Conservation (phyloP, 2,329 filamentous ascomycete species). For the Magnaporthiopsis incrustans region DNA sequence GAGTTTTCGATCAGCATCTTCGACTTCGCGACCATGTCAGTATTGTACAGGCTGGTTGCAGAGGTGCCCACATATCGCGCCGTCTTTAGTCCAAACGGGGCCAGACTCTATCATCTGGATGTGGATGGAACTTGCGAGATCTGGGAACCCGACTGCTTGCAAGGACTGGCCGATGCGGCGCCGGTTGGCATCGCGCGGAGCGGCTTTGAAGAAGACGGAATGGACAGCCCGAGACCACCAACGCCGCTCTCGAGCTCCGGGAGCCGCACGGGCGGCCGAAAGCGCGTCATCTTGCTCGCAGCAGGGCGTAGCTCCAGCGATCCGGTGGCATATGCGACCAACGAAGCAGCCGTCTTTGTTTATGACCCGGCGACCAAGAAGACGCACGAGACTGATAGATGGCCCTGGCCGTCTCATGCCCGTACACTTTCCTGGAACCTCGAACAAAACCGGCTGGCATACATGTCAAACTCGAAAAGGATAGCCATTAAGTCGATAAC, state of each 20-base stretch:
- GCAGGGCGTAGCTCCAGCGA: background rate
- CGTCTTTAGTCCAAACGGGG: conserved; percentile 15
- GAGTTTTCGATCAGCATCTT: background rate
- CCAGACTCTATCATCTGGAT: conserved; percentile 17
- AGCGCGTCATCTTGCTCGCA: background rate
- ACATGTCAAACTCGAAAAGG: background rate
- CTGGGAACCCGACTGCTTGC: conserved; percentile 18
- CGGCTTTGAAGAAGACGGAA: background rate
- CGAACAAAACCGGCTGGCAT: no score
- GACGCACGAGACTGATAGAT: background rate
- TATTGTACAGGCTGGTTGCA: conserved; percentile 5
- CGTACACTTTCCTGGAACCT: no score
- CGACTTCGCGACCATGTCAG: background rate
- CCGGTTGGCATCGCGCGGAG: background rate
- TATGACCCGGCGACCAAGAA: background rate
- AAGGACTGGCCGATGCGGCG: conserved; percentile 11
- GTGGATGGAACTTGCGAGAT: conserved; percentile 15
- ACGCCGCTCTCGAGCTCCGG: background rate
- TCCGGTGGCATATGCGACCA: background rate
- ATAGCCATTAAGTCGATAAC: no score
- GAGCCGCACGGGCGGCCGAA: background rate
- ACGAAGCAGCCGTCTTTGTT: background rate
- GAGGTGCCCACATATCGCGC: background rate
- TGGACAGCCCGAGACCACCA: background rate
- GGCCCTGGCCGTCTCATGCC: background rate